Conservation (phyloP, 257 asterid genomes). For the Nicotiana paniculata region DNA sequence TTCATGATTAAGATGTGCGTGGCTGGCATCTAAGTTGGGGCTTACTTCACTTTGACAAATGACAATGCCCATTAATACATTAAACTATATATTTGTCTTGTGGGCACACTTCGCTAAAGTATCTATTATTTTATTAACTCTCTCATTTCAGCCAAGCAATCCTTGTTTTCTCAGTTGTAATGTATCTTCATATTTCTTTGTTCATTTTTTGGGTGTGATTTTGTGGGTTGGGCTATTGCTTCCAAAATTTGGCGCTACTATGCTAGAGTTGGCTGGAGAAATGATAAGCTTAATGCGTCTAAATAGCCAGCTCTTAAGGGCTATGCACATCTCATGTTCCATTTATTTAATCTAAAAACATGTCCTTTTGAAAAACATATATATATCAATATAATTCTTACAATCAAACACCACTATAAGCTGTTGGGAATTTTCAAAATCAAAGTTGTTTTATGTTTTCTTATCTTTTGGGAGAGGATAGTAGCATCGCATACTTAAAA, state of each 20-base stretch:
- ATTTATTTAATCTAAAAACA: too few relatives aligned
- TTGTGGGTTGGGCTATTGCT: background rate
- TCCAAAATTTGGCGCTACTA: background rate
- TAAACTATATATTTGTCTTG: background rate
- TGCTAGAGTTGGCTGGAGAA: too few relatives aligned
- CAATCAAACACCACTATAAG: background rate
- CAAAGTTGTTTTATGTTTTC: background rate
- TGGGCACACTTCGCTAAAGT: background rate
- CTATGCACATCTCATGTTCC: background rate
- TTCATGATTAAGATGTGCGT: slow-evolving; percentile 35
- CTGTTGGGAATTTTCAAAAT: background rate
- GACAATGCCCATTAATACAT: background rate
- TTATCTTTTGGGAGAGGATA: background rate
- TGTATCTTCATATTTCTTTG: background rate
- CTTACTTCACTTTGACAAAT: slow-evolving; percentile 28
- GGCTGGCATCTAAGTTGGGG: slow-evolving; percentile 35
- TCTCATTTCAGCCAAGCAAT: background rate
- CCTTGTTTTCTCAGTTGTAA: background rate
- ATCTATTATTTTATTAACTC: background rate
- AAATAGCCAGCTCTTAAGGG: background rate
- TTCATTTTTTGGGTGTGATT: background rate
- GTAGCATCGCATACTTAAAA: too few relatives aligned
- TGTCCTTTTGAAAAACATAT: too few relatives aligned
- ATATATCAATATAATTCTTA: too few relatives aligned
- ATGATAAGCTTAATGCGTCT: too few relatives aligned